Base-by-base conservation (phyloP, 2,329 filamentous ascomycete genomes). In the Aquanectria penicillioides region DNA sequence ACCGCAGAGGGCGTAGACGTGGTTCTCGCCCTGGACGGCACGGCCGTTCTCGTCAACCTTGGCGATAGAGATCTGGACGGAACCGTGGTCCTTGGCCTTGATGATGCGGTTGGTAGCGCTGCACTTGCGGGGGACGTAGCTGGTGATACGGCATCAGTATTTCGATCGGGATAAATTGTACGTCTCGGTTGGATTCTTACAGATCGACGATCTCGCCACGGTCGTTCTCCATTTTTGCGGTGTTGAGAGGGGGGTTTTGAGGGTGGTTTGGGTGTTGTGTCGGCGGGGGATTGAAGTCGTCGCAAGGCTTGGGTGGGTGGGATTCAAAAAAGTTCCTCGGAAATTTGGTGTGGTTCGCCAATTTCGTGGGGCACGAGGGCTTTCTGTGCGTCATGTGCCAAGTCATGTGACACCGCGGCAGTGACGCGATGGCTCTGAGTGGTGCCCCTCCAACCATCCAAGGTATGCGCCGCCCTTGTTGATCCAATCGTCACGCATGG, bases 21-120 rank as follows among this genome's bases (percentile, higher is more conserved):
- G 91, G 89, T 94, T 97, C 86, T 97, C 95, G 82, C 94, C 93
- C 72, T 92, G 93, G 84, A 89, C 77, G 71, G 94, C 93, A 75
- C 94, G 92, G 80, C 95, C 95, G 85, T 94, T 96, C 90, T 99
- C 95, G 82, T 98, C 94, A 75, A 99, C 95, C 87, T 97, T 98
- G 82, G 90, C 94, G 79, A 99, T 86, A 74, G 90, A 92, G 82
- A 99, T 93, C 84, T 99, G 95, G 74, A 98, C 95, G 66, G 92
- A 97, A 75, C 93, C 94, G 88, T 99, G 95, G 85, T 99, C 95
- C 87, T 98, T 97, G 86, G 95, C 93, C 87, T 97, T 97, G 90
- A 99, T 98, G 88, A 98, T 97, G 85, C 95, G 93, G 92, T 97
- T 96, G 82, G 94, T 97, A 75, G 94, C 94, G 82, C 88, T 93